Percentiles rank a stretch among this genome's conserved stretches.
phyloP scores from a whole-genome alignment of 2,329 filamentous ascomycete species.

The Endothia cerciana region DNA sequence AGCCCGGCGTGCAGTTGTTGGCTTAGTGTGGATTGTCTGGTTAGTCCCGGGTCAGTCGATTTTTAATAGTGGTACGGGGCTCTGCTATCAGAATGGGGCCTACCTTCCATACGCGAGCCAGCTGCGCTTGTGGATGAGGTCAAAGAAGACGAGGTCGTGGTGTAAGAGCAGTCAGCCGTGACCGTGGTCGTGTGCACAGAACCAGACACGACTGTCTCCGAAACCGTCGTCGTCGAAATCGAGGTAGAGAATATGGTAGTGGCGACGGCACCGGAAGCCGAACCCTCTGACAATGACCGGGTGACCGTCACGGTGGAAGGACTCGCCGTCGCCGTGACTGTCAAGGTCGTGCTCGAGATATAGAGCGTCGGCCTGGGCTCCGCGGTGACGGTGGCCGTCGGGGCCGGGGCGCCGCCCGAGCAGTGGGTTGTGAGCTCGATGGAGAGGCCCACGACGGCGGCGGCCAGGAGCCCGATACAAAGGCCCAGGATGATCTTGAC shows the following conservation, averaged over 20 bases:
- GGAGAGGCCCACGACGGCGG: neutral
- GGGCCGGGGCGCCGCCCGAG: neutral
- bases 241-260: neutral
- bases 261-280: neutral
- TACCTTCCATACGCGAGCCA: neutral
- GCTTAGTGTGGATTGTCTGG: neutral
- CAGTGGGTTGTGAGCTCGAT: conserved; percentile 1
- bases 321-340: neutral
- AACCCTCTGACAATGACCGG: neutral
- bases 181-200: neutral
- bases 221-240: neutral
- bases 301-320: neutral
- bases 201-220: neutral
- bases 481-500: conserved; percentile 3
- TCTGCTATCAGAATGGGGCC: neutral
- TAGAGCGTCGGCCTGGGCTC: neutral
- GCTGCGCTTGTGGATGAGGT: neutral
- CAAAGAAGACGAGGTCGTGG: neutral
- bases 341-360: neutral
- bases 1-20: conserved; percentile 1
- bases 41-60: neutral
- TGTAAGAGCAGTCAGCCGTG: neutral
- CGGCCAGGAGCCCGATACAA: neutral
- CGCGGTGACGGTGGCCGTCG: neutral
- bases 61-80: neutral